phyloP scores from a whole-genome alignment of 1,284 basidiomycete genomes.

The Trametes pubescens region DNA sequence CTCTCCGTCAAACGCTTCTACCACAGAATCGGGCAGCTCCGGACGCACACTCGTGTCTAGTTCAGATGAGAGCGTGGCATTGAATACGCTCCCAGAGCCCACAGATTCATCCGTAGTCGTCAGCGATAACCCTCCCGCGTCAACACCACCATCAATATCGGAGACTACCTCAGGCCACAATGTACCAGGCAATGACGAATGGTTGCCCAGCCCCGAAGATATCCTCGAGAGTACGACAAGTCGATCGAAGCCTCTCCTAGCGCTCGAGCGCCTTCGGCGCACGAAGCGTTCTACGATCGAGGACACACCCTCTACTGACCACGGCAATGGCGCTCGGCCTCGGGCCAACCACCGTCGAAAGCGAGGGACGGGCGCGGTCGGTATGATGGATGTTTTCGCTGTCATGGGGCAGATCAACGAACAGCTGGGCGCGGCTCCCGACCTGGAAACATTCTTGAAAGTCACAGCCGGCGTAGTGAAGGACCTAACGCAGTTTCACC shows the following conservation, averaged over 20 bases:
- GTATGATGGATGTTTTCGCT: constrained; percentile 84
- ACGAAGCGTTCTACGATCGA: constrained; percentile 42
- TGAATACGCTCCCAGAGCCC: constrained; percentile 34
- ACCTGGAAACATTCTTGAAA: constrained; percentile 80
- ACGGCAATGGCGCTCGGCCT: constrained; percentile 24
- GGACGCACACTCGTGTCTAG: constrained; percentile 42
- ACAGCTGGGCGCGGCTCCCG: constrained; percentile 76
- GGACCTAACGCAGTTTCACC: constrained; percentile 85
- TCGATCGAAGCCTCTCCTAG: constrained; percentile 76
- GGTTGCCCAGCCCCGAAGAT: constrained; percentile 63
- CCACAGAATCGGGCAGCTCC: constrained; percentile 41
- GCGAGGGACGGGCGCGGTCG: constrained; percentile 50
- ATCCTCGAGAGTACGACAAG: constrained; percentile 82
- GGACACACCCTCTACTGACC: constrained; percentile 25
- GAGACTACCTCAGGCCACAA: constrained; percentile 21
- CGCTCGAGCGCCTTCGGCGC: constrained; percentile 74
- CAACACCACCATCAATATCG: constrained; percentile 12
- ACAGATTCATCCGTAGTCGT: constrained; percentile 14
- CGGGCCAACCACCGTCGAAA: constrained; percentile 35
- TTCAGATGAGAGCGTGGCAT: constrained; percentile 32
- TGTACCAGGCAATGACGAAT: constrained; percentile 49
- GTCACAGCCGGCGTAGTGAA: constrained; percentile 84
- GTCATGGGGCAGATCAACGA: constrained; percentile 89
- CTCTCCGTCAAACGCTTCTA: constrained; percentile 42
- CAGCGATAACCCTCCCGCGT: background rate